These are phyloP conservation scores for Rubus idaeus DNA, from an alignment of 306 rosid species.

Conservation along the genomic window DNA sequence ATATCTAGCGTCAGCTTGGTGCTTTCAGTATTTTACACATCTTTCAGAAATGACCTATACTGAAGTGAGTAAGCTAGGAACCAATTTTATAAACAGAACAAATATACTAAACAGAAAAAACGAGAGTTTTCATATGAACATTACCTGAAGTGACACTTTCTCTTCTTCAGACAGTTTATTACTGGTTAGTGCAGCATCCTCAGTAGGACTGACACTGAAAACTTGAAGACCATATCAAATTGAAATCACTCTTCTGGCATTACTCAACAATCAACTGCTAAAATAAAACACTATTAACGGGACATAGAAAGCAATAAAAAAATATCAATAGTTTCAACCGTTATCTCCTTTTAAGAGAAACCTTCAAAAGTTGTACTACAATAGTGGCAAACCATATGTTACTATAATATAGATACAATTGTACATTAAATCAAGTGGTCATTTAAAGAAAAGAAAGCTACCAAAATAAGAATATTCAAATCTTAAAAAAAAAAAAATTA, in stretches of 20 bases:
- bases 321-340: background rate
- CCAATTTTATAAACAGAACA: background rate
- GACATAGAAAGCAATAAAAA: background rate
- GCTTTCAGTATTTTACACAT: background rate
- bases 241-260: slow-evolving; percentile 30
- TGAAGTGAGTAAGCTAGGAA: background rate
- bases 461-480: background rate
- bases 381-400: too few species aligned
- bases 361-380: too few species aligned
- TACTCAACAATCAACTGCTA: slow-evolving; percentile 19
- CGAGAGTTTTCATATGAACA: slow-evolving; percentile 9
- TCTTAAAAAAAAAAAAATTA: background rate
- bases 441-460: background rate
- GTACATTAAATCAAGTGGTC: background rate
- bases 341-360: too few species aligned
- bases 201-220: slow-evolving; percentile 58
- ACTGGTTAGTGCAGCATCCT: slow-evolving; percentile 54
- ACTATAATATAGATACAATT: background rate
- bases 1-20: background rate
- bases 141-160: slow-evolving; percentile 72
- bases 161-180: slow-evolving; percentile 69
- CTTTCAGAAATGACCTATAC: background rate
- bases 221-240: slow-evolving; percentile 31
- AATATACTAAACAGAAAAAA: background rate
- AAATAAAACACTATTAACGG: background rate